Base-by-base conservation (phyloP, 345 rosid species). In the Leavenworthia alabamica region DNA sequence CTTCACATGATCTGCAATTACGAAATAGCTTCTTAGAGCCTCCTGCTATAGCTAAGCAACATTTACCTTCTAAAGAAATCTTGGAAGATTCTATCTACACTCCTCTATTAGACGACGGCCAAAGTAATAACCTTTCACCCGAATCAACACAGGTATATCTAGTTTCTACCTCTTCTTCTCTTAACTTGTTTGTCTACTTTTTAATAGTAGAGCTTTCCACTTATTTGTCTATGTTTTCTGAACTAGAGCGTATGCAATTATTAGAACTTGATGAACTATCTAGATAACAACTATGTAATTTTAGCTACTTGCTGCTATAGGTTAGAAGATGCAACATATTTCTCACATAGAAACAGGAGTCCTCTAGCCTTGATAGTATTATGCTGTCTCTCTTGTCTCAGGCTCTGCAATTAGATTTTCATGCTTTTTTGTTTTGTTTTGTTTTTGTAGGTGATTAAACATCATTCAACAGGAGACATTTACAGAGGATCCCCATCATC, bases 401-500 rank as follows among this genome's bases (percentile, higher is more conserved):
- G 16, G 31, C 3, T 20, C 31, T 17, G 56, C 43, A 44, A 39
- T 6, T 3, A 15, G 16, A 47, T 46, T 36, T 26, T 44, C 35
- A 22, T 22, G 14, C 20, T 37, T 35, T 14, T 20, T 20, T 52
- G n/a, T n/a, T n/a, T n/a, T n/a, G n/a, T n/a, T n/a, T n/a, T n/a
- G n/a, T 31, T 49, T 7, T 15, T 45, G 75, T 39, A 55, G 75
- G 52, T 46, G 58, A 24, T 48, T 56, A 68, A 50, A 8, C 67
- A 69, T 45, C 68, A 32, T 72, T 70, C 67, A 60, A 3, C 75
- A 56, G 71, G 51, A 45, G 19, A 51, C 46, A 67, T 73, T 40
- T 78, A 71, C 55, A 73, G 75, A 73, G 87, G 55, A 49, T 75
- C 85, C 53, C 16, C 63, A 60, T 32, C 75, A 52, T 80, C 86